Evolutionary conservation across 805 yeast genomes (phyloP).

Genomic region (Nakazawaea wyomingensis): DNA sequence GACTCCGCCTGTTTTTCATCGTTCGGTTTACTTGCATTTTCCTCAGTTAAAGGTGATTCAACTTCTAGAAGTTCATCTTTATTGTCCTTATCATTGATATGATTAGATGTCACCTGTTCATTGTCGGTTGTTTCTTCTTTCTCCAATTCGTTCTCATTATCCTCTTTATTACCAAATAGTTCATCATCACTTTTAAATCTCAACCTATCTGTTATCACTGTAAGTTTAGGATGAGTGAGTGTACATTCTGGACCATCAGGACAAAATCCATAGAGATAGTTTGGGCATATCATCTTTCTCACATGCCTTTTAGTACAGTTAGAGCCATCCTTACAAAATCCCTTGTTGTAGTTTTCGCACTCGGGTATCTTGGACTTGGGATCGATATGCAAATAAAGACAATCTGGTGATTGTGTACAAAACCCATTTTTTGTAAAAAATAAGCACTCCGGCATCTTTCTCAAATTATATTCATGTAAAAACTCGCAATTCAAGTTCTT

Average conservation of each 20-base stretch:
- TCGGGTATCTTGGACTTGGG: conserved; percentile 86
- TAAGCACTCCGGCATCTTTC: conserved; percentile 96
- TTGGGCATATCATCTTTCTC: conserved; percentile 68
- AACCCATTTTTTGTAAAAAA: conserved; percentile 77
- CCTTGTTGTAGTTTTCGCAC: conserved; percentile 76
- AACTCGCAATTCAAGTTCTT: conserved; percentile 96
- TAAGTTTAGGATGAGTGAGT: conserved; percentile 79
- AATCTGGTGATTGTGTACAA: conserved; percentile 92
- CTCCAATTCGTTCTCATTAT: conserved; percentile 14
- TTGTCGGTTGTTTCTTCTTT: conserved; percentile 15
- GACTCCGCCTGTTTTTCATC: no score
- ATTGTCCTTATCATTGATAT: no score
- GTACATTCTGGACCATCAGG: conserved; percentile 82
- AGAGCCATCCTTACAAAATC: conserved; percentile 93
- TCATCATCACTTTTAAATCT: conserved; percentile 39
- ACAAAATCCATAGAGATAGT: conserved; percentile 86
- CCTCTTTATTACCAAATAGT: conserved; percentile 20
- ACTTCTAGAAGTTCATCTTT: no score
- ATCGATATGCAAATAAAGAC: conserved; percentile 87
- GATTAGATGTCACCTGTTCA: no score
- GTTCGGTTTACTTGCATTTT: neutral
- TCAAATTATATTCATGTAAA: conserved; percentile 86
- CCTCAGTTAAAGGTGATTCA: no score
- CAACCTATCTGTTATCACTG: conserved; percentile 40
- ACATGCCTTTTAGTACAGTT: conserved; percentile 78